These are phyloP conservation scores for Saccharum hybrid DNA, from an alignment of 202 grass and related monocot genomes.

Conservation along the genomic window DNA sequence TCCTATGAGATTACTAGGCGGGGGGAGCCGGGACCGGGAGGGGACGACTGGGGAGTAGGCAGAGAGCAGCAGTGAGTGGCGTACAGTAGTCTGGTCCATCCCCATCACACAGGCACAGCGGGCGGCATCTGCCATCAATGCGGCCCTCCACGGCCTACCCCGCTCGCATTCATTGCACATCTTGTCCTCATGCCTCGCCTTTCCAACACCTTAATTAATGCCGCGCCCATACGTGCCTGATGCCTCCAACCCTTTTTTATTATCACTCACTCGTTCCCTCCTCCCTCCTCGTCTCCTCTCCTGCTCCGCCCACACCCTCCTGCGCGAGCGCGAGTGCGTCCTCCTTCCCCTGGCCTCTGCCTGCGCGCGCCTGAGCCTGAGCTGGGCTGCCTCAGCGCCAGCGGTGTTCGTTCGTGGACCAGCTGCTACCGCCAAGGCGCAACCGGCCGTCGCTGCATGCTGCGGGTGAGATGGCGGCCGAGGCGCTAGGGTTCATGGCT, in stretches of 20 bases:
- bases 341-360: background rate
- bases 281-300: background rate
- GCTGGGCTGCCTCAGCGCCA: background rate
- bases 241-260: background rate
- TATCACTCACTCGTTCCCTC: background rate
- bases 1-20: background rate
- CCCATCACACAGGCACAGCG: too few relatives aligned
- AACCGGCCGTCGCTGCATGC: constrained; percentile 13
- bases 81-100: background rate
- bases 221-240: constrained; percentile 40
- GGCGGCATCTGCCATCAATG: too few relatives aligned
- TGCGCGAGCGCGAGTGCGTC: background rate
- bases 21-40: too few relatives aligned
- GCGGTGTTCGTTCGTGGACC: background rate
- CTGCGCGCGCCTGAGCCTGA: background rate
- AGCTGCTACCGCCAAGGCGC: background rate
- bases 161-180: too few relatives aligned
- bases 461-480: constrained; percentile 42
- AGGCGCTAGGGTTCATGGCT: constrained; percentile 53
- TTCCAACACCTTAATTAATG: constrained; percentile 63
- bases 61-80: background rate
- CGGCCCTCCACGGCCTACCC: too few relatives aligned
- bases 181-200: constrained; percentile 60
- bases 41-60: background rate
- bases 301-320: too few relatives aligned